Base-by-base conservation (phyloP, 2,329 filamentous ascomycete genomes). In the Beauveria australis region DNA sequence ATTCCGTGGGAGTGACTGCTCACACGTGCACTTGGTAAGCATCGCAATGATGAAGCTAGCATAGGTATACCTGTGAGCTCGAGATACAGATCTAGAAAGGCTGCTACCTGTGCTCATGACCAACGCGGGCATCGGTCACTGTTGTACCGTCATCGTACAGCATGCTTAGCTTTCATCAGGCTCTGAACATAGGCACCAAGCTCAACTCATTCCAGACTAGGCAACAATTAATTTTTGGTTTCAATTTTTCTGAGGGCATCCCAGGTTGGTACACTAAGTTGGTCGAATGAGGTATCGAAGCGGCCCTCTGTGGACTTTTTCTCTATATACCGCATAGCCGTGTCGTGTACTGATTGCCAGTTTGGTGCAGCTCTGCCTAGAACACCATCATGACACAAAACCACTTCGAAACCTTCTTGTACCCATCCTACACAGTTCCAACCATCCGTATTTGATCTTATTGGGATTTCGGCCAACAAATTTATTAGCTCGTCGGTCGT, bases 351-450 rank as follows among this genome's bases (percentile, higher is more conserved):
- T 9, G 33, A 63, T 7, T 65, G 60, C 76, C 74, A 79, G 24
- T 72, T 66, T 7, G 64, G 44, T 0, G 67, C 63, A 24, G 64
- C 68, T 3, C 67, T 74, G 6, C 71, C 72, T n/a, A 77, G 58
- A 7, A 66, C 68, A 37, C 69, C 71, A 0, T 59, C 58, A 63
- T 75, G 72, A 9, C 60, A 57, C 54, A 67, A 19, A 9, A 73
- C 57, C 5, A 18, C 61, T 59, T 71, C 63, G 37, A 78, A 63
- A 3, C 75, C 75, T 64, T 79, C 75, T 61, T 72, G 69, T 3
- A 78, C 72, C 76, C 75, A 79, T 0, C 28, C 62, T 0, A 78
- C 73, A 65, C 76, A 79, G 61, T 77, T 78, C 74, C 75, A 79
- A n/a, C 68, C 69, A 14, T 63, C 59, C 28, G 68, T 62, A 14